Evolutionary conservation across 164 flowering plant genomes (phyloP).

Genomic region (Tetracentron sinense): DNA sequence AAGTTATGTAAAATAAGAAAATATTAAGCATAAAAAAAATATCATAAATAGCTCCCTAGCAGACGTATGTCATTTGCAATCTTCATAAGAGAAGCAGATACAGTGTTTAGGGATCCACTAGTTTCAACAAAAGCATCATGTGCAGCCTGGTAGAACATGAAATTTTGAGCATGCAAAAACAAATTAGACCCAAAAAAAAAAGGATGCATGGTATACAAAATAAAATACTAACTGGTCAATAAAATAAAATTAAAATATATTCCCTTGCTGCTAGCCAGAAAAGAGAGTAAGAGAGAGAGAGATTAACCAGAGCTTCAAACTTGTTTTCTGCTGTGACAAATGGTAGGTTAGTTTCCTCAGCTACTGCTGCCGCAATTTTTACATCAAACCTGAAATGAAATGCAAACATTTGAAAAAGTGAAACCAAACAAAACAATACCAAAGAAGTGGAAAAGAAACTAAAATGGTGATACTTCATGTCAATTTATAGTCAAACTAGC

Average conservation of each 20-base stretch:
- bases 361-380: conserved; percentile 96
- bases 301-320: conserved; percentile 91
- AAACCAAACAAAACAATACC: neutral
- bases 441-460: neutral
- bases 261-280: neutral
- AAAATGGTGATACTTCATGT: neutral
- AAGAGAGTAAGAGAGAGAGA: conserved; percentile 5
- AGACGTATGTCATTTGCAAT: conserved; percentile 91
- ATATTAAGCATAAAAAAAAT: neutral
- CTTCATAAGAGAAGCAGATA: conserved; percentile 89
- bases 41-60: conserved; percentile 64
- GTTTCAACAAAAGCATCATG: conserved; percentile 99
- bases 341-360: conserved; percentile 89
- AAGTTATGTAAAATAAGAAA: neutral
- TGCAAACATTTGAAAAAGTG: conserved; percentile 9
- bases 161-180: neutral
- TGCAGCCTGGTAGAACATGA: conserved; percentile 62
- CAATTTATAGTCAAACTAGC: neutral
- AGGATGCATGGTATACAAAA: neutral
- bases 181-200: neutral
- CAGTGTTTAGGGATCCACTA: conserved; percentile 91
- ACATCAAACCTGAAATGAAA: conserved; percentile 76
- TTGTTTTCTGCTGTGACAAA: conserved; percentile 97
- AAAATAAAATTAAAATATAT: neutral
- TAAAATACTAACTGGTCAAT: neutral